Conservation (phyloP, 495 filamentous ascomycete species). For the Clavariopsis aquatica region DNA sequence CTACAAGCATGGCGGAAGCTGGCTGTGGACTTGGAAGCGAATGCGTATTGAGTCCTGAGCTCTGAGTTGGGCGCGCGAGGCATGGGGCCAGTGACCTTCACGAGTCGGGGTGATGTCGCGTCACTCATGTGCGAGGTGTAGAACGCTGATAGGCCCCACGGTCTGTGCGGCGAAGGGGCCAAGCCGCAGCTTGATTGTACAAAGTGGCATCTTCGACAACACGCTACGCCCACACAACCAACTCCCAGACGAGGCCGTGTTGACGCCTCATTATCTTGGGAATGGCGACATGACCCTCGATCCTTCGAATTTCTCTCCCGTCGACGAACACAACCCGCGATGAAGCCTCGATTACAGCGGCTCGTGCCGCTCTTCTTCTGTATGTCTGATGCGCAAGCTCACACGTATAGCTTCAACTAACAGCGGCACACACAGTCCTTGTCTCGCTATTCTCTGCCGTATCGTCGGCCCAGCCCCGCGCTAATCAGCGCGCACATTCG, state of each 20-base stretch:
- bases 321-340: conserved; percentile 4
- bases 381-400: conserved; percentile 10
- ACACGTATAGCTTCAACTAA: neutral
- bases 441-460: conserved; percentile 27
- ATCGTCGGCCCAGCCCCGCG: conserved; percentile 19
- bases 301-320: conserved; percentile 8
- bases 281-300: conserved; percentile 26
- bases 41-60: neutral
- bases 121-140: conserved; percentile 10
- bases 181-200: conserved; percentile 22
- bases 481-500: conserved; percentile 14
- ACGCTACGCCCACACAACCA: neutral
- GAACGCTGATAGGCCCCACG: conserved; percentile 12
- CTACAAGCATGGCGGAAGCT: too few relatives aligned
- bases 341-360: conserved; percentile 34
- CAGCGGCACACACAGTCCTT: conserved; percentile 12
- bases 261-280: conserved; percentile 3
- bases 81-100: neutral
- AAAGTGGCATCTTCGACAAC: conserved; percentile 31
- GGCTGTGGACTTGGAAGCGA: neutral
- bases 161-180: neutral
- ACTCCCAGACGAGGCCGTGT: conserved; percentile 2
- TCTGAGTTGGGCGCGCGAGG: neutral
- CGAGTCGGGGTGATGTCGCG: conserved; percentile 4
- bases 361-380: conserved; percentile 38